Evolutionary conservation across 208 protist genomes (phyloP).

Genomic region (Lotmaria passim): DNA sequence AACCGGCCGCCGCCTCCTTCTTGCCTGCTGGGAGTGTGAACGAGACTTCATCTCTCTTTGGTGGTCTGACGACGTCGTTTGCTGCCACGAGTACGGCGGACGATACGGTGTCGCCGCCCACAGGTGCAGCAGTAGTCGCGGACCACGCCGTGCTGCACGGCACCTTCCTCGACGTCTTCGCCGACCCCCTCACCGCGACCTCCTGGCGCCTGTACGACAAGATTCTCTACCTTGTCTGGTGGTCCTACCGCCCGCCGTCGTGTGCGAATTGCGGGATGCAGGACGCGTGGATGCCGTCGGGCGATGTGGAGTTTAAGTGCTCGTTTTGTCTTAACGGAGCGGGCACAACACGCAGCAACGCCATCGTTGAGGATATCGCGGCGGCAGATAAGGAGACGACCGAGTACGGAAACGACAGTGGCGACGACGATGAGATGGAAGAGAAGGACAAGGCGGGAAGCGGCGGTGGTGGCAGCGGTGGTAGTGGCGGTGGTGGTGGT

Average conservation of each 20-base stretch:
- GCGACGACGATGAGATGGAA: constrained; percentile 31
- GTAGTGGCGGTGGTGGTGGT: constrained; percentile 12
- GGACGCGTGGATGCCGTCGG: constrained; percentile 71
- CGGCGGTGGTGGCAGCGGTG: constrained; percentile 22
- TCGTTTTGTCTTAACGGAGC: constrained; percentile 62
- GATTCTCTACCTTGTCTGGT: constrained; percentile 88
- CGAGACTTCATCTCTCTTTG: not conserved
- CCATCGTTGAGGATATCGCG: constrained; percentile 61
- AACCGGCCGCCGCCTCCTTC: constrained; percentile 3
- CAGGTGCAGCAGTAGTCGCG: not conserved
- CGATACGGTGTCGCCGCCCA: not conserved
- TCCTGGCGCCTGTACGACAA: constrained; percentile 75
- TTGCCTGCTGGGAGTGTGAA: not conserved
- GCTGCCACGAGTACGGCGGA: no score
- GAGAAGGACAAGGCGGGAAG: constrained; percentile 1
- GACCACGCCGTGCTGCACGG: constrained; percentile 60
- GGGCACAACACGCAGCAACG: constrained; percentile 57
- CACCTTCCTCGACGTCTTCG: constrained; percentile 69
- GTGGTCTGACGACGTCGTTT: constrained; percentile 2
- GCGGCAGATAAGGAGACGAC: constrained; percentile 23
- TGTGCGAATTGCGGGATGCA: constrained; percentile 75
- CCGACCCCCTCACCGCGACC: constrained; percentile 50
- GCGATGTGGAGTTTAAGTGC: constrained; percentile 70
- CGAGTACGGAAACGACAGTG: constrained; percentile 33
- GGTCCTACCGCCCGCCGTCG: constrained; percentile 62